A percentile compares a stretch with the other conserved stretches of the same genome.
Evolutionary conservation across 1,284 basidiomycete genomes (phyloP).

Genomic region (Ustilago vetiveriae): DNA sequence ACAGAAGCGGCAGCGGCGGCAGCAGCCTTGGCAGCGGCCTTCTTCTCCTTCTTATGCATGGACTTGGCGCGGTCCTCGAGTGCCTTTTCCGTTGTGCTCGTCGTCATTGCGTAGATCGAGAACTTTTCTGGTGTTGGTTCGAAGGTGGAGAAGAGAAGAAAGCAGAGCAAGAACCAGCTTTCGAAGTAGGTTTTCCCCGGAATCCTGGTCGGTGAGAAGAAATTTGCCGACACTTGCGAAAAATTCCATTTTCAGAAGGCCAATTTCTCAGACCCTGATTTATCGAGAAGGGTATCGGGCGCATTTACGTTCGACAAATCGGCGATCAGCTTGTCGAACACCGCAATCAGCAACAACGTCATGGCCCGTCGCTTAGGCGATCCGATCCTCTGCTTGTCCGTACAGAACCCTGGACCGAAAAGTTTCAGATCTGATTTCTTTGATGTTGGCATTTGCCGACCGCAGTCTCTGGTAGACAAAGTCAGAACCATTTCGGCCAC

Average conservation of each 20-base stretch:
- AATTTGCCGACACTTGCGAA: conserved; percentile 4
- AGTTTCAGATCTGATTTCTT: too few relatives aligned
- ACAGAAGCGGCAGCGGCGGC: conserved; percentile 39
- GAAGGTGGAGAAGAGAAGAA: conserved; percentile 4
- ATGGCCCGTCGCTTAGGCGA: conserved; percentile 31
- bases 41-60: conserved; percentile 65
- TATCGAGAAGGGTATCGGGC: not conserved
- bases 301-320: too few relatives aligned
- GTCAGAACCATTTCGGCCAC: too few relatives aligned
- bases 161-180: not conserved
- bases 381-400: conserved; percentile 13
- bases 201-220: not conserved
- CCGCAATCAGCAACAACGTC: conserved; percentile 16
- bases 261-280: conserved; percentile 37
- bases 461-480: too few relatives aligned
- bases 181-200: too few relatives aligned
- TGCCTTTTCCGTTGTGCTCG: conserved; percentile 31
- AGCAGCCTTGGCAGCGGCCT: conserved; percentile 41
- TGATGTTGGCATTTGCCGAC: too few relatives aligned
- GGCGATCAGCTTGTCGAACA: conserved; percentile 26
- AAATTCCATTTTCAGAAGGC: conserved; percentile 9
- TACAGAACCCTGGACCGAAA: not conserved
- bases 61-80: conserved; percentile 54
- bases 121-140: too few relatives aligned
- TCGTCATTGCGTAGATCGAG: conserved; percentile 18